Evolutionary conservation across 345 rosid species (phyloP).

Genomic region (Citrus cavaleriei): DNA sequence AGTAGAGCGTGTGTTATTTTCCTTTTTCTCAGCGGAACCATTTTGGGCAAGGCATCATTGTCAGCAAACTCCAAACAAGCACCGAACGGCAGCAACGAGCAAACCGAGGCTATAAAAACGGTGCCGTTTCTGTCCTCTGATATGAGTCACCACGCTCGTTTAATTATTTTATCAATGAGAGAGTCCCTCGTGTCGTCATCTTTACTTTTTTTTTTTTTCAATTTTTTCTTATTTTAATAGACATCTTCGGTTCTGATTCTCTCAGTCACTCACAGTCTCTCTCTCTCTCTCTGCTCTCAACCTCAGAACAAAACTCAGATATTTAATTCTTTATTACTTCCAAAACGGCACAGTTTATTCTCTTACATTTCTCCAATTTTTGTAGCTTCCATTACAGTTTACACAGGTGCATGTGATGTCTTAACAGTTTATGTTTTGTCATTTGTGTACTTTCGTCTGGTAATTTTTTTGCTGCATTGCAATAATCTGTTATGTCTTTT

Average conservation of each 20-base stretch:
- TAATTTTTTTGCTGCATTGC: constrained; percentile 35
- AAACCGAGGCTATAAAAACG: constrained; percentile 4
- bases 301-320: background rate
- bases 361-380: constrained; percentile 12
- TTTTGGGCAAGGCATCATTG: constrained; percentile 12
- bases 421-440: background rate
- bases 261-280: background rate
- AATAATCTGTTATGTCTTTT: constrained; percentile 8
- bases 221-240: background rate
- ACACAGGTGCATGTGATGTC: constrained; percentile 7
- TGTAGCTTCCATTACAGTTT: background rate
- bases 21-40: background rate
- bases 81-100: background rate
- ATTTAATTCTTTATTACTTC: background rate
- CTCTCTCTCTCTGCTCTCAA: background rate
- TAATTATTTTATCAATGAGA: background rate
- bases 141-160: background rate
- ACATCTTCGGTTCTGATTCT: background rate
- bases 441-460: background rate
- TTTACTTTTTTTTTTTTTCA: background rate
- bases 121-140: background rate
- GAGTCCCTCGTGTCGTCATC: background rate
- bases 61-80: constrained; percentile 6
- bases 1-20: background rate
- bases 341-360: background rate